These are phyloP conservation scores for Chalaropsis ovoidea DNA, from an alignment of 2,329 filamentous ascomycete genomes.

Conservation along the genomic window DNA sequence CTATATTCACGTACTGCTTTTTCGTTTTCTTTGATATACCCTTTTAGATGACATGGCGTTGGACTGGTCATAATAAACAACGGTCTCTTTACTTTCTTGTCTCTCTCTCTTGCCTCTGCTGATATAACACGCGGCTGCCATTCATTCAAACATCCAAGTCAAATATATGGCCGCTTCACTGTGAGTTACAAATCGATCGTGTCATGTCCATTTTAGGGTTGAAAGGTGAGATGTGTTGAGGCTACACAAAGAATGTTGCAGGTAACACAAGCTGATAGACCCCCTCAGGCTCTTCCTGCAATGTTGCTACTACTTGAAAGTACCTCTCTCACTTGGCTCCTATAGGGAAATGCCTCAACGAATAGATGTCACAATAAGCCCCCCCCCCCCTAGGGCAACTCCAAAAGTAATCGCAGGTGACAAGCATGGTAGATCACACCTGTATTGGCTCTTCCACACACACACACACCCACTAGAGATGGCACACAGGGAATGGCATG, in stretches of 20 bases:
- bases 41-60: not conserved
- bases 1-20: too few relatives aligned
- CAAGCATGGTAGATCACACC: not conserved
- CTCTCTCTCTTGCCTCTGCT: not conserved
- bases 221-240: not conserved
- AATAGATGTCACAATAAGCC: not conserved
- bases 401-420: not conserved
- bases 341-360: not conserved
- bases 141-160: too few relatives aligned
- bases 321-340: not conserved
- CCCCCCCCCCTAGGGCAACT: not conserved
- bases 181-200: not conserved
- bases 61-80: not conserved
- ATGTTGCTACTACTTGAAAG: not conserved
- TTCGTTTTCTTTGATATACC: constrained; percentile 8
- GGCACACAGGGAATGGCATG: not conserved
- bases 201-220: not conserved
- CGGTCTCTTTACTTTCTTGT: too few relatives aligned
- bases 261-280: not conserved
- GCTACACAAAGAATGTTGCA: not conserved
- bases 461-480: not conserved
- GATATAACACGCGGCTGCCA: too few relatives aligned
- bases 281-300: not conserved
- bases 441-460: not conserved
- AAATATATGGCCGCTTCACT: too few relatives aligned